Conservation (phyloP, 2,329 filamentous ascomycete species). For the Leptosphaerulina australis region DNA sequence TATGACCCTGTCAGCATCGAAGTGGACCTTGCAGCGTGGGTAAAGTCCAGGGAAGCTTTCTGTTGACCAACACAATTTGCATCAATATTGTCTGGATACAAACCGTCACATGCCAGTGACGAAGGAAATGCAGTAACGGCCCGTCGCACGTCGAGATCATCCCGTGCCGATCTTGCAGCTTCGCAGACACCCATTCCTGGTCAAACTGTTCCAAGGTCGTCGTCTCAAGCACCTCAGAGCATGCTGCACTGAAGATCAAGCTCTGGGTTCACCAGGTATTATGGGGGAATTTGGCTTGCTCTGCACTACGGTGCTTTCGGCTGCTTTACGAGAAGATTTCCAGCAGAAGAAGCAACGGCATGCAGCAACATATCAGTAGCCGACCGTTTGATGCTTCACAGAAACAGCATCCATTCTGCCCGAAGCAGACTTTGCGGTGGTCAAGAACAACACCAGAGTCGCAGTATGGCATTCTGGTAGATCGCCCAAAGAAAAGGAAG, state of each 20-base stretch:
- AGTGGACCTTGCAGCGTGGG: conserved; percentile 22
- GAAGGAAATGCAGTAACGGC: conserved; percentile 35
- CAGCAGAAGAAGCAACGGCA: conserved; percentile 6
- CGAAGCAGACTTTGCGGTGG: not conserved
- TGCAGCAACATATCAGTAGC: not conserved
- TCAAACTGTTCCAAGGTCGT: conserved; percentile 8
- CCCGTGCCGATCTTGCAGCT: conserved; percentile 30
- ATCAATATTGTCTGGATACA: conserved; percentile 3
- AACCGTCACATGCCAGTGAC: conserved; percentile 42
- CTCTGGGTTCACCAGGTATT: conserved; percentile 6
- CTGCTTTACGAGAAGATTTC: not conserved
- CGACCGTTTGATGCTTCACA: conserved; percentile 6
- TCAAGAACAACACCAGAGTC: not conserved
- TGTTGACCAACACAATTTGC: conserved; percentile 4
- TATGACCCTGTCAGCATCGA: conserved; percentile 24
- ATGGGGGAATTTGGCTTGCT: conserved; percentile 8
- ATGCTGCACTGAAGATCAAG: conserved; percentile 1
- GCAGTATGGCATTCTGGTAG: conserved; percentile 14
- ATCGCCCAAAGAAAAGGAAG: not conserved
- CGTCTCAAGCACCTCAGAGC: conserved; percentile 3
- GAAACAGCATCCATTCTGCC: conserved; percentile 8
- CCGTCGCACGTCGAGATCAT: conserved; percentile 37
- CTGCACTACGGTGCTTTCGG: not conserved
- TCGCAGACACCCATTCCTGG: conserved; percentile 13
- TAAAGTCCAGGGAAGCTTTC: conserved; percentile 6